Percentiles rank a stretch among this genome's conserved stretches.
Conservation (phyloP, 2,329 filamentous ascomycete genomes). For the Alternaria brassicae region DNA sequence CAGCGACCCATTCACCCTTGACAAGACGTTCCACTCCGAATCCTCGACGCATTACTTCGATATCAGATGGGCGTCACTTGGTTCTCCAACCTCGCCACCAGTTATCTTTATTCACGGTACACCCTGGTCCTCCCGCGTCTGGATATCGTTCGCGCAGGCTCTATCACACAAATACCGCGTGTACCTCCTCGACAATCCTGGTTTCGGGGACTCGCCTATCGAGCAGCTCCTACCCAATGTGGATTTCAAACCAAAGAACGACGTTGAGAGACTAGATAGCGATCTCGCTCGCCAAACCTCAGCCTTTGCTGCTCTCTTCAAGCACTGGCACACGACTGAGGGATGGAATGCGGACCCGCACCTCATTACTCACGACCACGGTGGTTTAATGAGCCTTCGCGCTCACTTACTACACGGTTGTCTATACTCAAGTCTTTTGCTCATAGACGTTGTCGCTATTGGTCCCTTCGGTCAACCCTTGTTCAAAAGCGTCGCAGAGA, state of each 20-base stretch:
- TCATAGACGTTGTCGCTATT: conserved; percentile 31
- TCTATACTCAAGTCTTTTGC: conserved; percentile 24
- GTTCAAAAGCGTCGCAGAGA: conserved; percentile 25
- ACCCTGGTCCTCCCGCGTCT: conserved; percentile 32
- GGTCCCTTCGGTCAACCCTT: conserved; percentile 29
- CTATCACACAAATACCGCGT: conserved; percentile 24
- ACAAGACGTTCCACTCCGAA: conserved; percentile 15
- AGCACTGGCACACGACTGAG: conserved; percentile 21
- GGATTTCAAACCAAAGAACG: background rate
- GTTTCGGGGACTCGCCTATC: conserved; percentile 27
- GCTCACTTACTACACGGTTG: conserved; percentile 25
- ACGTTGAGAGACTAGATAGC: conserved; percentile 20
- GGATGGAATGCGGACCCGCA: conserved; percentile 15
- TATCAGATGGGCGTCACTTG: conserved; percentile 25
- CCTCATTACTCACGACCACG: conserved; percentile 31
- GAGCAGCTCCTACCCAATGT: conserved; percentile 6
- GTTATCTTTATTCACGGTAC: conserved; percentile 33
- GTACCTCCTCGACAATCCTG: conserved; percentile 31
- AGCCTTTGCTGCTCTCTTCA: conserved; percentile 26
- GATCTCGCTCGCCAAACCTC: conserved; percentile 26
- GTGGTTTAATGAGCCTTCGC: conserved; percentile 30
- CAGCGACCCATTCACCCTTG: background rate
- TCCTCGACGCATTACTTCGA: conserved; percentile 20
- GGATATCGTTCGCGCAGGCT: conserved; percentile 23
- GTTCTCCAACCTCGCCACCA: conserved; percentile 14